Conservation (phyloP, 345 rosid genomes). For the Hirschfeldia incana region DNA sequence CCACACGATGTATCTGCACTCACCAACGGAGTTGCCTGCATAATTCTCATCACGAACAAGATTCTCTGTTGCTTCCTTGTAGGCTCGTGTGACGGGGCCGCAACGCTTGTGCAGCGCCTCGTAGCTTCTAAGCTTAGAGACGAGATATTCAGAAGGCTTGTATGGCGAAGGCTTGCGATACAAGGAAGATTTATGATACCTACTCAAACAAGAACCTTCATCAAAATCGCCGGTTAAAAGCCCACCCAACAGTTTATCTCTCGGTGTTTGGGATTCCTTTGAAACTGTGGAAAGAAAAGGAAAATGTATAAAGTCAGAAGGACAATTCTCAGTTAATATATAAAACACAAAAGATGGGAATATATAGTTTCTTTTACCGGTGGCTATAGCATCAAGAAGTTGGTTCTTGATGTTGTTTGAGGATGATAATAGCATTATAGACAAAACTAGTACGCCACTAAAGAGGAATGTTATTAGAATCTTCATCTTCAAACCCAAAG, state of each 20-base stretch:
- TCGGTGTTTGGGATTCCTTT: not conserved
- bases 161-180: not conserved
- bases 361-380: not conserved
- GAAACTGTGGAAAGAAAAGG: not conserved
- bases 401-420: not conserved
- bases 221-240: not conserved
- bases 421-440: not conserved
- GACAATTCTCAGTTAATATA: not conserved
- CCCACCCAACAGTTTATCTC: not conserved
- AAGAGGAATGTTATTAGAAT: not conserved
- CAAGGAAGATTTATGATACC: not conserved
- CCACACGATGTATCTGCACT: not conserved
- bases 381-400: not conserved
- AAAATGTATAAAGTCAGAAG: not conserved
- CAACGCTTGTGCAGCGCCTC: conserved; percentile 1
- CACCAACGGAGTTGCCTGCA: not conserved
- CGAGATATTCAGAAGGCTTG: not conserved
- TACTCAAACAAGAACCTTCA: not conserved
- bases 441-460: not conserved
- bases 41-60: not conserved
- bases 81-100: not conserved
- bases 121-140: not conserved
- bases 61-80: conserved; percentile 6
- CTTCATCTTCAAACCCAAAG: not conserved
- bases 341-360: not conserved